Evolutionary conservation across 805 yeast genomes (phyloP), one percentile per base, ranked within the genome.

Genomic region (Lachancea dasiensis): DNA sequence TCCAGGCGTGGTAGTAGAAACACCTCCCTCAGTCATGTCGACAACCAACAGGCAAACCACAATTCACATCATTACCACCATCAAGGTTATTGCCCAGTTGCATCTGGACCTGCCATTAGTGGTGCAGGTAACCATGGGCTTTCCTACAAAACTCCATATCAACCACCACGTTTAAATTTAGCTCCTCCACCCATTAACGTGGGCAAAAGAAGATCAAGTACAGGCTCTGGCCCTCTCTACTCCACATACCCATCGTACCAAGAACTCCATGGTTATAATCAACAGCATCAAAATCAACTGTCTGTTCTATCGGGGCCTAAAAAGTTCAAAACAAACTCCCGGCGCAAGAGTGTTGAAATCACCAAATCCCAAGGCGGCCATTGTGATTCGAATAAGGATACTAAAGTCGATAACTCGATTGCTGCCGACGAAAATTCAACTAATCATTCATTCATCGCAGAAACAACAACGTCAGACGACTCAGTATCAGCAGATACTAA

Each of bases 131-230:
- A 22, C 26, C n/a, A 20, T 13, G 34, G 34, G 15, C 16, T 4
- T n/a, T 9, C 13, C 16, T 31, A 31, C 21, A 20, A 20, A 10
- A 19, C 30, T 8, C 8, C 38, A 11, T 56, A 45, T 42, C 43
- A 42, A 57, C 36, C 58, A 3, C 69, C 72, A 30, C 63, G 60
- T 37, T 55, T 78, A 43, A 70, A 68, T 29, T 66, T 83, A 40
- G 94, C 95, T 0, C 94, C 94, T 6, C 90, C 94, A 4, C 94
- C 94, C 3, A 78, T 84, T 25, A 79, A 79, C 51, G 68, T 80
- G 44, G 72, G 71, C 31, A 58, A 65, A 43, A 67, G 71, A 54
- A 66, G 64, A 39, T 54, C 66, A 2, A 52, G 52, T 38, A 54
- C 60, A 7, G 38, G 31, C 9, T 27, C 38, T 6, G 21, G 14